Evolutionary conservation across 2,329 filamentous ascomycete genomes (phyloP), one percentile per base, ranked within the genome.

Genomic region (Aciculosporium take): DNA sequence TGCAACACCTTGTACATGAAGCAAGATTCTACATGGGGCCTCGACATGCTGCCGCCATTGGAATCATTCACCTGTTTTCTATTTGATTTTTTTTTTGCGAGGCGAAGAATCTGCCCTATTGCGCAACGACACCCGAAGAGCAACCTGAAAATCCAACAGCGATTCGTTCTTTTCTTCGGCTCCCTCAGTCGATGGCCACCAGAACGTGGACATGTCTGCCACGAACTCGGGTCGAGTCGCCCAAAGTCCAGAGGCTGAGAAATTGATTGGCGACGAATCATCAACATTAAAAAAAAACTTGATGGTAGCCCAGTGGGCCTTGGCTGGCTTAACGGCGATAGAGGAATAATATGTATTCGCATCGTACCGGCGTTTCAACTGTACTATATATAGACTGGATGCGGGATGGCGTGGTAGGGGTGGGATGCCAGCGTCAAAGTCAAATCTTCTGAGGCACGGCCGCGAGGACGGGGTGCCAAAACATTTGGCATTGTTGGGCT

Each of bases 311-410:
- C 39, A 21, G 5, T 10, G 18, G 15, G 31, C 32, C 23, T 29
- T 34, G 42, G 30, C 18, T 23, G 37, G 24, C 29, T 31, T 25
- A 47, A 49, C 48, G 35, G 21, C 20, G 28, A 36, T 28, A 28
- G 42, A 44, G 27, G 32, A 15, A 24, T 18, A 21, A 40, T 12
- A 50, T 52, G 47, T 40, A 42, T 47, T 48, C 53, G 55, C 56
- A 59, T 58, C 49, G 51, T 51, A 51, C 46, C 49, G 56, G 56
- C 55, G 56, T 59, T 59, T 28, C 45, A 43, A 51, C 32, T 58
- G 55, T 56, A 57, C 51, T 51, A 55, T 56, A 58, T 51, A 55
- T 56, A 58, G 47, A 52, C 15, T 39, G 34, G 34, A 36, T 36
- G 17, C 8, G 33, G 15, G 33, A 25, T n/a, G n/a, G 33, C n/a